phyloP scores from a whole-genome alignment of 441 rosid genomes.

The Arabidopsis lyrata region DNA sequence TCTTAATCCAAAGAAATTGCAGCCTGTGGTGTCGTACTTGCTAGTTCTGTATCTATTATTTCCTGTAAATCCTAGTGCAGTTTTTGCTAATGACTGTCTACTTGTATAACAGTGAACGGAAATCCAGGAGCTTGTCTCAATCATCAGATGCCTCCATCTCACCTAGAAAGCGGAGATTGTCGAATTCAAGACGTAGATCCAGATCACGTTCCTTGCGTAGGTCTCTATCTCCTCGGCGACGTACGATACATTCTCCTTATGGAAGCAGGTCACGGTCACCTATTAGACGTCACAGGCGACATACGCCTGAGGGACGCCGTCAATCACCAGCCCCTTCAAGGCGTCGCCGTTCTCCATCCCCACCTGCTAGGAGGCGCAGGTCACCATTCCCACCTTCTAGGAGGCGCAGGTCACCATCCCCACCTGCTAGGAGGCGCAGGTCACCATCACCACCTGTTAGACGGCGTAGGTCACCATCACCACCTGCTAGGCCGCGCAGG shows the following conservation, averaged over 20 bases:
- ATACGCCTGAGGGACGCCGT: conserved; percentile 49
- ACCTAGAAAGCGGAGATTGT: conserved; percentile 55
- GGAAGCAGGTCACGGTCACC: conserved; percentile 54
- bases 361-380: conserved; percentile 21
- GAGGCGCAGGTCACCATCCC: conserved; percentile 45
- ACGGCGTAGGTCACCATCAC: conserved; percentile 51
- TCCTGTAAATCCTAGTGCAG: not conserved
- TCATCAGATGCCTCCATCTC: conserved; percentile 63
- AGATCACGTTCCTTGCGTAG: conserved; percentile 53
- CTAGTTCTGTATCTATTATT: conserved; percentile 4
- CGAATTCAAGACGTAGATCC: conserved; percentile 41
- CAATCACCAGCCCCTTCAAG: conserved; percentile 43
- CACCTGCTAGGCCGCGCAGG: conserved; percentile 43
- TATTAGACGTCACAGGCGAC: conserved; percentile 44
- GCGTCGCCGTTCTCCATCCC: conserved; percentile 48
- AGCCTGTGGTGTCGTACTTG: conserved; percentile 7
- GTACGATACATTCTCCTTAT: conserved; percentile 44
- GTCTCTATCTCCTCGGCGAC: conserved; percentile 59
- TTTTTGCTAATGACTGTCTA: conserved; percentile 36
- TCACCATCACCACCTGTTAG: conserved; percentile 38
- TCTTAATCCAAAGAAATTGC: conserved; percentile 6
- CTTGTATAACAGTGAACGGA: conserved; percentile 51
- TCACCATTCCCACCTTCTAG: conserved; percentile 38
- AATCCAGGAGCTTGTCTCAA: conserved; percentile 73
- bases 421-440: conserved; percentile 20